These are phyloP conservation scores for Fulvia fulva DNA, from an alignment of 2,329 filamentous ascomycete species.

Conservation along the genomic window DNA sequence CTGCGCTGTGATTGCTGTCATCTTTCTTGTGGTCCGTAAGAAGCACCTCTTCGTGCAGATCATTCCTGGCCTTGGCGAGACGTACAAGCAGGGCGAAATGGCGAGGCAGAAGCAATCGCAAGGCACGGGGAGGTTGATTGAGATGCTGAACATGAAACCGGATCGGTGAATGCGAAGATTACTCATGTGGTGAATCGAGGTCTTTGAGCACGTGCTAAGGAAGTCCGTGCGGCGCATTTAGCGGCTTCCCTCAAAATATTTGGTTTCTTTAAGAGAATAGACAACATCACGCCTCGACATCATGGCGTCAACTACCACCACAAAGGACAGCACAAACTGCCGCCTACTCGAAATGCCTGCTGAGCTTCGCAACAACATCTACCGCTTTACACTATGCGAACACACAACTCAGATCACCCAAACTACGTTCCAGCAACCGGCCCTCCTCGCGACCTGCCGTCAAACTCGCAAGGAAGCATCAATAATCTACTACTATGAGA, in stretches of 20 bases:
- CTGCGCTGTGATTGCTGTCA: neutral
- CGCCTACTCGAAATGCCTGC: conserved; percentile 28
- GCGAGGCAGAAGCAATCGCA: neutral
- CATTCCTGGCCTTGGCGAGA: conserved; percentile 4
- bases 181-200: neutral
- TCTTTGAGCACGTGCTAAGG: neutral
- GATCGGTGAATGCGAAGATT: neutral
- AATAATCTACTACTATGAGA: conserved; percentile 44
- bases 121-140: neutral
- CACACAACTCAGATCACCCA: conserved; percentile 32
- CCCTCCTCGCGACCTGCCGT: conserved; percentile 43
- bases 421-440: conserved; percentile 32
- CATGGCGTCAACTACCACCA: neutral
- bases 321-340: neutral
- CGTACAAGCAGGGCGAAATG: neutral
- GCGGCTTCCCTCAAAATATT: neutral
- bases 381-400: conserved; percentile 36
- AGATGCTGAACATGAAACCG: neutral
- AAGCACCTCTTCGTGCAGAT: conserved; percentile 7
- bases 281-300: neutral
- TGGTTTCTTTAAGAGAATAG: neutral
- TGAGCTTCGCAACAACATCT: conserved; percentile 45
- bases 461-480: conserved; percentile 41
- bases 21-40: conserved; percentile 5
- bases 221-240: neutral